Conservation (phyloP, 495 filamentous ascomycete genomes). For the Sordaria brevicollis region DNA sequence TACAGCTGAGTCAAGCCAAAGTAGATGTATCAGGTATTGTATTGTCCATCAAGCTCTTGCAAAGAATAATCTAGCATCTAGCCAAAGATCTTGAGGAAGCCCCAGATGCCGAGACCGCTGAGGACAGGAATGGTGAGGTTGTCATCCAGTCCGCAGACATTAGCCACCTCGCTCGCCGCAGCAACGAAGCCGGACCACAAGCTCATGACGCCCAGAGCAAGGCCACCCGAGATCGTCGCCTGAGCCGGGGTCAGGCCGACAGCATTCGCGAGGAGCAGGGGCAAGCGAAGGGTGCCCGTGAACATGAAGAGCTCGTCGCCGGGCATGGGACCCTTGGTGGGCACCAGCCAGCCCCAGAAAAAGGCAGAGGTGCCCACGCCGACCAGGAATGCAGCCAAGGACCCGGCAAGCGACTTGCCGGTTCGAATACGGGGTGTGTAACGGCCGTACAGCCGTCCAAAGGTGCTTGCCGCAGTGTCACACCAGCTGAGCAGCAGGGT, state of each 20-base stretch:
- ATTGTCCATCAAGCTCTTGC: not conserved
- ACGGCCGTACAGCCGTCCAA: constrained; percentile 77
- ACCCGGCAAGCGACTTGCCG: constrained; percentile 89
- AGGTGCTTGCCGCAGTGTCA: constrained; percentile 90
- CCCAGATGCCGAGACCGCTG: constrained; percentile 84
- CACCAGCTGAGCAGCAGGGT: constrained; percentile 93
- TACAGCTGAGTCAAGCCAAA: constrained; percentile 1
- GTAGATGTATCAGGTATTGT: not conserved
- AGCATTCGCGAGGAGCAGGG: constrained; percentile 40
- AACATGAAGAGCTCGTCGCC: constrained; percentile 76
- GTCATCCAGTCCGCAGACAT: constrained; percentile 89
- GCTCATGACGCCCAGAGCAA: constrained; percentile 78
- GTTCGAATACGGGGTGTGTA: constrained; percentile 75
- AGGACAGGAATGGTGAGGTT: constrained; percentile 93
- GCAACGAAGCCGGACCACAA: constrained; percentile 80
- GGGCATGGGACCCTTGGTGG: constrained; percentile 51
- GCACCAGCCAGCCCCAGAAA: constrained; percentile 84
- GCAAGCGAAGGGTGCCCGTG: constrained; percentile 57
- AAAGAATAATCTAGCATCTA: constrained; percentile 19
- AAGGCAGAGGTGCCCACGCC: constrained; percentile 69
- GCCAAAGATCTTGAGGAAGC: constrained; percentile 86
- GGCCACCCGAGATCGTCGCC: constrained; percentile 48
- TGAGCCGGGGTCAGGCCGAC: constrained; percentile 37
- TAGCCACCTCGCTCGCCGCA: constrained; percentile 78
- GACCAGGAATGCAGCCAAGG: constrained; percentile 67